These are phyloP conservation scores for Nitzschia inconspicua DNA, from an alignment of 108 stramenopile genomes.

Conservation along the genomic window DNA sequence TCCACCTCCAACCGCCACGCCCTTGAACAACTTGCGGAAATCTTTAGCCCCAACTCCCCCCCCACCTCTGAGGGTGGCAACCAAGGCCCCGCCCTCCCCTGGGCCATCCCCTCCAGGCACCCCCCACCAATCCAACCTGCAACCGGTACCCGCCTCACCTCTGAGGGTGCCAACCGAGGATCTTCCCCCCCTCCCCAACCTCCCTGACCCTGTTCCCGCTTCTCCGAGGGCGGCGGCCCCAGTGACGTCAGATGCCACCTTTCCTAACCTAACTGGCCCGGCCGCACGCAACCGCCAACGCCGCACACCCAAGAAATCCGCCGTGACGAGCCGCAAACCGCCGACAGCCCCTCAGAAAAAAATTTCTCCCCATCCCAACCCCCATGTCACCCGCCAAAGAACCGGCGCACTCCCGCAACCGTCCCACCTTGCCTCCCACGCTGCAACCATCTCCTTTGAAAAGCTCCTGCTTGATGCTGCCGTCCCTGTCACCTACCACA, in stretches of 20 bases:
- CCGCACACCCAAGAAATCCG: not conserved
- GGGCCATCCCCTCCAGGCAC: not conserved
- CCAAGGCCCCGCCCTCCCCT: not conserved
- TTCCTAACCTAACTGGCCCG: not conserved
- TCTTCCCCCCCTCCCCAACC: no score
- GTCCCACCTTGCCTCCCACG: not conserved
- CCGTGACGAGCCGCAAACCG: no score
- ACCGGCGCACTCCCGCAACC: not conserved
- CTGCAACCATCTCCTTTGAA: no score
- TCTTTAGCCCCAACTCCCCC: not conserved
- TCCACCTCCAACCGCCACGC: not conserved
- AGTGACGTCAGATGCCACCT: no score
- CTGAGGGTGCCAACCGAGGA: slow-evolving; percentile 12
- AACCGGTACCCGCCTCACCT: not conserved
- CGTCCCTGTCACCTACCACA: not conserved
- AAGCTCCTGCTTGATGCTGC: not conserved
- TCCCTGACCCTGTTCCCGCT: not conserved
- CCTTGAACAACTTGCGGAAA: no score
- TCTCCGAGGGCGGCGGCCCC: not conserved
- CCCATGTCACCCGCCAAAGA: not conserved
- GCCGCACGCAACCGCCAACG: not conserved
- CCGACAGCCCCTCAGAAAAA: no score
- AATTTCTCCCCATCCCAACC: not conserved
- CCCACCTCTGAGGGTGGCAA: not conserved
- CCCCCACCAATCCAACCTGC: not conserved